A percentile compares a stretch with the other conserved stretches of the same genome.
phyloP scores from a whole-genome alignment of 805 yeast species.

The Priceomyces medius region DNA sequence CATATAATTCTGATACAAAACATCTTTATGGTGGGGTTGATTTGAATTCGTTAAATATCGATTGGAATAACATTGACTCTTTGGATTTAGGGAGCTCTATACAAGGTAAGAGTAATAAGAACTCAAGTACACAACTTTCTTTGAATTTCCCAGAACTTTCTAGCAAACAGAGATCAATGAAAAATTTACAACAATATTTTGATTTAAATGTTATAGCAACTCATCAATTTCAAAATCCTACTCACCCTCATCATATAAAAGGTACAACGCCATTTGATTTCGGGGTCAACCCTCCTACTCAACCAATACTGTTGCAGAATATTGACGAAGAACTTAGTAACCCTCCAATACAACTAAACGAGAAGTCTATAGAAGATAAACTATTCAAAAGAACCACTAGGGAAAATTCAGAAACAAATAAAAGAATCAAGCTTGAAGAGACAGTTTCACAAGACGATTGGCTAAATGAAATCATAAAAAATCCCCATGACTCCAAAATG shows the following conservation, averaged over 20 bases:
- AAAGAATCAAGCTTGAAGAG: slow-evolving; percentile 7
- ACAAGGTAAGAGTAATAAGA: slow-evolving; percentile 1
- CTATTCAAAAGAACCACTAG: background rate
- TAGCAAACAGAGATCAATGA: slow-evolving; percentile 11
- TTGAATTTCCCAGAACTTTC: slow-evolving; percentile 4
- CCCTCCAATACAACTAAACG: slow-evolving; percentile 1
- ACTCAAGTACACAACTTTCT: background rate
- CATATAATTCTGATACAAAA: slow-evolving; percentile 46
- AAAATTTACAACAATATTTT: slow-evolving; percentile 16
- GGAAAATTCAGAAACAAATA: background rate
- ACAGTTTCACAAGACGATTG: slow-evolving; percentile 41
- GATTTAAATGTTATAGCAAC: slow-evolving; percentile 17
- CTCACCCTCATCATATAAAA: slow-evolving; percentile 39
- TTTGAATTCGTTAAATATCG: slow-evolving; percentile 31
- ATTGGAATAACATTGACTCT: slow-evolving; percentile 28
- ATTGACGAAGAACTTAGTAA: slow-evolving; percentile 1
- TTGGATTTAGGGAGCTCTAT: slow-evolving; percentile 16
- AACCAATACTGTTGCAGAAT: slow-evolving; percentile 7
- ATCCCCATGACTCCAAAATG: slow-evolving; percentile 61
- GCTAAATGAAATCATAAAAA: slow-evolving; percentile 67
- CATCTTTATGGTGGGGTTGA: slow-evolving; percentile 34
- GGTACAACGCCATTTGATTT: slow-evolving; percentile 41
- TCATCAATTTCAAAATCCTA: slow-evolving; percentile 34
- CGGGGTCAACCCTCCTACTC: slow-evolving; percentile 23
- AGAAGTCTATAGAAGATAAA: background rate